These are phyloP conservation scores for Aspergillus quadrilineatus DNA, from an alignment of 2,329 filamentous ascomycete species.

Conservation along the genomic window DNA sequence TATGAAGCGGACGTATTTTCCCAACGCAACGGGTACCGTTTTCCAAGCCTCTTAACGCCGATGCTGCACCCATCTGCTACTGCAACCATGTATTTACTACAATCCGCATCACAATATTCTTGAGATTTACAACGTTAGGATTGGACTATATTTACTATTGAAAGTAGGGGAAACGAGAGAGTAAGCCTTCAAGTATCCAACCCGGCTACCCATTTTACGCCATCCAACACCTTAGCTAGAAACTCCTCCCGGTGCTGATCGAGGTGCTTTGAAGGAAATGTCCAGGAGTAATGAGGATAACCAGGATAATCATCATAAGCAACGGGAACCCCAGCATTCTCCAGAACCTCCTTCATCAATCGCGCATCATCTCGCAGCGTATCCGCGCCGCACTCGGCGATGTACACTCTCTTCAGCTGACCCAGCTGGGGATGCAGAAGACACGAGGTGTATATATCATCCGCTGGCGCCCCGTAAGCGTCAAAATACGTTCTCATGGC, in stretches of 20 bases:
- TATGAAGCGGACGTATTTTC: neutral
- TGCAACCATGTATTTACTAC: too few species aligned
- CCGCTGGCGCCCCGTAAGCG: constrained; percentile 3
- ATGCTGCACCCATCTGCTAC: neutral
- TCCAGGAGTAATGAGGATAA: constrained; percentile 2
- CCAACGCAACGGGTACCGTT: neutral
- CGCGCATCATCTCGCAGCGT: constrained; percentile 13
- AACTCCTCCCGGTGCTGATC: neutral
- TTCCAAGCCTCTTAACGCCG: too few species aligned
- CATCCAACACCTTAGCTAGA: neutral
- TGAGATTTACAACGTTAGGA: too few species aligned
- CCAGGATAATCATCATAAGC: neutral
- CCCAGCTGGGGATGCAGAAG: constrained; percentile 11
- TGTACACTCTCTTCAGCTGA: constrained; percentile 16
- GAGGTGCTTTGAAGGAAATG: neutral
- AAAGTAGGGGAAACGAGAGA: too few species aligned
- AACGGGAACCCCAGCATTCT: neutral
- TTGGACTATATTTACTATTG: too few species aligned
- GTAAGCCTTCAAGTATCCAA: neutral
- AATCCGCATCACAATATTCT: too few species aligned
- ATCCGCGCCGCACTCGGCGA: constrained; percentile 14
- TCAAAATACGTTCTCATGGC: constrained; percentile 38
- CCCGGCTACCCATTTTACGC: neutral
- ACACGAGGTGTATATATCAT: constrained; percentile 5
- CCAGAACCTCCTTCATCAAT: neutral